Evolutionary conservation across 805 yeast genomes (phyloP).

Genomic region (Peterozyma toletana): DNA sequence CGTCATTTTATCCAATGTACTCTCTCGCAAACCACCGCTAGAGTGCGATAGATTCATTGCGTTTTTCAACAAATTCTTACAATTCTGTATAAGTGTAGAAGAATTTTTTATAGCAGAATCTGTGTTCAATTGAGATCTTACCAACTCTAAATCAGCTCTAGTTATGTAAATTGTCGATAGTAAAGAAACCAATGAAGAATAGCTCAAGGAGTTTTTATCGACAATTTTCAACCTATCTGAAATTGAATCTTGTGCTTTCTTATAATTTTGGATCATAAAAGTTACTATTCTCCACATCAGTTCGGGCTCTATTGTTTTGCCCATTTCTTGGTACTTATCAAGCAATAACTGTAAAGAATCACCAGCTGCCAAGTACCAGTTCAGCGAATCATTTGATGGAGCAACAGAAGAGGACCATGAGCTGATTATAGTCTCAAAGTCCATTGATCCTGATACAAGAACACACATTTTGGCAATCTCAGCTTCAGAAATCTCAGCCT

Average conservation of each 20-base stretch:
- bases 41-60: constrained; percentile 36
- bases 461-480: constrained; percentile 21
- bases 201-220: constrained; percentile 11
- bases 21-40: constrained; percentile 46
- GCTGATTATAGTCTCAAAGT: constrained; percentile 18
- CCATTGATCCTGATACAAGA: constrained; percentile 19
- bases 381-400: constrained; percentile 22
- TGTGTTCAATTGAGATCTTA: constrained; percentile 29
- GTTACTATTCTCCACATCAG: constrained; percentile 33
- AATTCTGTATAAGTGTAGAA: constrained; percentile 27
- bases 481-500: constrained; percentile 23
- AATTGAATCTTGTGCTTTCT: constrained; percentile 29
- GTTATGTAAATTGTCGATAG: constrained; percentile 37
- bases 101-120: constrained; percentile 24
- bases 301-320: constrained; percentile 11
- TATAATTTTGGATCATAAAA: constrained; percentile 27
- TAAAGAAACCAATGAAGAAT: constrained; percentile 21
- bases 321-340: constrained; percentile 20
- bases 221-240: constrained; percentile 14
- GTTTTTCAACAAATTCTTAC: constrained; percentile 35
- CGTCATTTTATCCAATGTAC: constrained; percentile 31
- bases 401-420: constrained; percentile 25
- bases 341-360: constrained; percentile 36
- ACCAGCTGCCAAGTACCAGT: constrained; percentile 31
- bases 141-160: constrained; percentile 45